A percentile compares a stretch with the other conserved stretches of the same genome.
Evolutionary conservation across 257 asterid species (phyloP).

Genomic region (Ajuga chamaepitys): DNA sequence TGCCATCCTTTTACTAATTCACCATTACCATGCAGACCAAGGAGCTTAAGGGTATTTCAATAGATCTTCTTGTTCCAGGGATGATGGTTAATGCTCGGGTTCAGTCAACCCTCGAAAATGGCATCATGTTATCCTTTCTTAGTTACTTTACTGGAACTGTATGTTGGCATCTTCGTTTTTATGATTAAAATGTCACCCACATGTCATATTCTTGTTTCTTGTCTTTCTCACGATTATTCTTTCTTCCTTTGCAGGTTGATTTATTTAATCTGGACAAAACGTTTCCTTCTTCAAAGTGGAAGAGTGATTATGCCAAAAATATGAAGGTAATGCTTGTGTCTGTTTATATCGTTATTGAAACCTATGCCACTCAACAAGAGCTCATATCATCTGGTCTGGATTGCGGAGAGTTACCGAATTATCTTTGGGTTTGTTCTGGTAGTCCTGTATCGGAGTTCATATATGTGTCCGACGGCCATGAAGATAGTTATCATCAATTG

Average conservation of each 20-base stretch:
- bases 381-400: background rate
- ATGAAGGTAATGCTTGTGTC: constrained; percentile 50
- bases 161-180: constrained; percentile 29
- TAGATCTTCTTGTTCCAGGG: constrained; percentile 96
- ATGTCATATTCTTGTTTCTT: constrained; percentile 9
- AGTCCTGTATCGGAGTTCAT: background rate
- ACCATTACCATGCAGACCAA: constrained; percentile 52
- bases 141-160: constrained; percentile 96
- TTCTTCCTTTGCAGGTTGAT: constrained; percentile 58
- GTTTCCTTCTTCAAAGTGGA: constrained; percentile 81
- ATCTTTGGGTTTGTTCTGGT: background rate
- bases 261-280: constrained; percentile 59
- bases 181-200: constrained; percentile 6
- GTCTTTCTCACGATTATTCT: background rate
- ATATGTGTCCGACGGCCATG: background rate
- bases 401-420: too few relatives aligned
- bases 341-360: constrained; percentile 2
- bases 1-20: constrained; percentile 20
- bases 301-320: constrained; percentile 59
- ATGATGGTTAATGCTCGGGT: constrained; percentile 97
- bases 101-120: constrained; percentile 79
- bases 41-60: constrained; percentile 87
- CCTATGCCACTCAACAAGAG: background rate
- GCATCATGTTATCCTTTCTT: constrained; percentile 80
- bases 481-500: background rate